Base-by-base conservation (phyloP, 495 filamentous ascomycete genomes). In the Penicillium diatomitis region DNA sequence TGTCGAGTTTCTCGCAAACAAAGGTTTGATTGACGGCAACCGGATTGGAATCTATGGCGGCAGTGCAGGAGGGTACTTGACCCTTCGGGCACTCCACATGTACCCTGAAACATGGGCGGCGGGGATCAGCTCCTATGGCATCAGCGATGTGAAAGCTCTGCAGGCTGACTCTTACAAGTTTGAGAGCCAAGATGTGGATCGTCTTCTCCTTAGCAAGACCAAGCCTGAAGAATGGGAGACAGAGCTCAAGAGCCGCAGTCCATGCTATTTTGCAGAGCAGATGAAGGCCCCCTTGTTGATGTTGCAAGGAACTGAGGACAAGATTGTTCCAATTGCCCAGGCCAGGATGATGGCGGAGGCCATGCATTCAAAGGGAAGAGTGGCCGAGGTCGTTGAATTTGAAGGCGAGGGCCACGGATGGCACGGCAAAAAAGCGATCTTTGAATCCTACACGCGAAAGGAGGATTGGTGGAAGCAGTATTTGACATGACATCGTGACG, bases 121-220 rank as follows among this genome's bases (percentile, higher is more conserved):
- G 0, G 74, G 70, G 3, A 56, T 71, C 7, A 67, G 65, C 48
- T 58, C 57, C 1, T 75, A 69, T 48, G 75, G 75, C 4, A 70
- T 78, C 38, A 64, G 65, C 47, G 72, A 77, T 42, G 49, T 77
- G 27, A 54, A 57, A 44, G 56, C 57, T 4, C 54, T 77, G 6
- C 60, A 56, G 12, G 67, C 56, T 2, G 65, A 67, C 34, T 76
- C 73, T 1, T 75, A 78, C 46, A 79, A 79, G 55, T 71, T 77
- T 41, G 76, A 79, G 54, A 67, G 62, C 30, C 64, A 69, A 34
- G 76, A 79, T 53, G 58, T 73, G 33, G 61, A 67, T 11, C 57
- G 53, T 9, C 59, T 77, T 28, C 39, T 74, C 5, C 62, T 69
- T 32, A 49, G 59, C 3, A 49, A 55, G 2, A 62, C 58, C 5